A percentile compares a stretch with the other conserved stretches of the same genome.
phyloP scores from a whole-genome alignment of 2,329 filamentous ascomycete species.

The Colletotrichum karsti region DNA sequence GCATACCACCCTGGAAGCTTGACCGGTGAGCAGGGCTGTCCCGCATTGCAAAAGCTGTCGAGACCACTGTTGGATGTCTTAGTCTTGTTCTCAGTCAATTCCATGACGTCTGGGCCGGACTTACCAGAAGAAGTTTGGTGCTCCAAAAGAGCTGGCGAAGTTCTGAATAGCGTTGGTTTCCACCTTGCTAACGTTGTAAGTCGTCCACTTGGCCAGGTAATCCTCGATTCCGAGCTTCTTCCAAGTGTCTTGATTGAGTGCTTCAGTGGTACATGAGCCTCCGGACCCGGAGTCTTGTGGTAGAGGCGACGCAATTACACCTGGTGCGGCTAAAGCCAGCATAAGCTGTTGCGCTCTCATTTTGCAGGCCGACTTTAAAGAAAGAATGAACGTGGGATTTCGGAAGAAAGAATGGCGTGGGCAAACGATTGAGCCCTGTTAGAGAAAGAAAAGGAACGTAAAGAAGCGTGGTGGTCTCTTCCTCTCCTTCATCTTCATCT shows the following conservation, averaged over 20 bases:
- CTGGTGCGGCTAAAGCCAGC: not conserved
- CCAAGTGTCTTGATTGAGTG: not conserved
- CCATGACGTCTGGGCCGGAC: not conserved
- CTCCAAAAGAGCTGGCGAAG: not conserved
- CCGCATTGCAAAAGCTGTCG: constrained; percentile 11
- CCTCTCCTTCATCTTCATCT: too few species aligned
- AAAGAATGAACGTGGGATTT: not conserved
- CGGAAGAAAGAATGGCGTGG: not conserved
- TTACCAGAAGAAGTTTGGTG: constrained; percentile 20
- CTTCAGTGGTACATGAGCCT: not conserved
- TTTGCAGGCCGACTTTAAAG: not conserved
- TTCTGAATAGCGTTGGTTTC: not conserved
- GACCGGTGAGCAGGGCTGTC: constrained; percentile 3
- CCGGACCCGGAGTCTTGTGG: not conserved
- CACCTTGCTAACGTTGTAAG: not conserved
- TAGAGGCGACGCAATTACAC: not conserved
- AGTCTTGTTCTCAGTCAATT: not conserved
- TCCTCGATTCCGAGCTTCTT: not conserved
- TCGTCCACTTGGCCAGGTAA: not conserved
- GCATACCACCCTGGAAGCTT: not conserved
- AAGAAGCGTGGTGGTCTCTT: too few species aligned
- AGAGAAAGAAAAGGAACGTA: too few species aligned
- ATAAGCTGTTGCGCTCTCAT: not conserved
- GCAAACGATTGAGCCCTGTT: not conserved
- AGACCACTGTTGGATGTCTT: not conserved